These are phyloP conservation scores for Coemansia sp. DNA, from an alignment of 192 early-diverging fungal genomes.

Conservation along the genomic window DNA sequence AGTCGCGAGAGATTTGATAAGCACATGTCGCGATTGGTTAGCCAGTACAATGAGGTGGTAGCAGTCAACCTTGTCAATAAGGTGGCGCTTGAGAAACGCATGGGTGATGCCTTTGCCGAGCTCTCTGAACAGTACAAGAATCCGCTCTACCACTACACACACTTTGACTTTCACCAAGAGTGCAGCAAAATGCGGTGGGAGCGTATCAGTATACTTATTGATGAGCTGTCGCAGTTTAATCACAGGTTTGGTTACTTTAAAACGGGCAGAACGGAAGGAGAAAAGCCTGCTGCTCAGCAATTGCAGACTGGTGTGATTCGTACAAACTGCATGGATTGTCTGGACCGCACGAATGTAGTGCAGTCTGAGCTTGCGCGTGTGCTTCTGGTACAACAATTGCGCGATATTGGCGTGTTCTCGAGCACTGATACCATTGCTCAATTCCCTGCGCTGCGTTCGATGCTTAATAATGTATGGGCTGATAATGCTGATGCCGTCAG, in stretches of 20 bases:
- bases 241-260: slow-evolving; percentile 59
- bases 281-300: slow-evolving; percentile 8
- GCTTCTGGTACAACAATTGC: slow-evolving; percentile 72
- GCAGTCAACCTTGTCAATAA: slow-evolving; percentile 94
- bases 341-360: slow-evolving; percentile 98
- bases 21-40: slow-evolving; percentile 46
- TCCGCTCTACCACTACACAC: slow-evolving; percentile 66
- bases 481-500: slow-evolving; percentile 95
- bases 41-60: slow-evolving; percentile 77
- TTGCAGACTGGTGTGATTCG: slow-evolving; percentile 81
- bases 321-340: slow-evolving; percentile 99
- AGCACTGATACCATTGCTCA: slow-evolving; percentile 64
- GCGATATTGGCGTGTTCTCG: slow-evolving; percentile 63
- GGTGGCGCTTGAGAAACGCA: slow-evolving; percentile 82
- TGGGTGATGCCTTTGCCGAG: slow-evolving; percentile 78
- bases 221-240: slow-evolving; percentile 70
- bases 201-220: slow-evolving; percentile 79
- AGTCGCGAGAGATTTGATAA: slow-evolving; percentile 40
- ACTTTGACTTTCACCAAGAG: slow-evolving; percentile 98
- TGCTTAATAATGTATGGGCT: slow-evolving; percentile 94
- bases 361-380: slow-evolving; percentile 84
- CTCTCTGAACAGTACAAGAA: slow-evolving; percentile 62
- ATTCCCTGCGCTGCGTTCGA: slow-evolving; percentile 63
- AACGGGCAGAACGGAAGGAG: slow-evolving; percentile 13
- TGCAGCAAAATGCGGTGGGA: slow-evolving; percentile 95